A percentile compares a stretch with the other conserved stretches of the same genome.
These are phyloP conservation scores for Pythium inflatum DNA, from an alignment of 352 stramenopile genomes.

Conservation along the genomic window DNA sequence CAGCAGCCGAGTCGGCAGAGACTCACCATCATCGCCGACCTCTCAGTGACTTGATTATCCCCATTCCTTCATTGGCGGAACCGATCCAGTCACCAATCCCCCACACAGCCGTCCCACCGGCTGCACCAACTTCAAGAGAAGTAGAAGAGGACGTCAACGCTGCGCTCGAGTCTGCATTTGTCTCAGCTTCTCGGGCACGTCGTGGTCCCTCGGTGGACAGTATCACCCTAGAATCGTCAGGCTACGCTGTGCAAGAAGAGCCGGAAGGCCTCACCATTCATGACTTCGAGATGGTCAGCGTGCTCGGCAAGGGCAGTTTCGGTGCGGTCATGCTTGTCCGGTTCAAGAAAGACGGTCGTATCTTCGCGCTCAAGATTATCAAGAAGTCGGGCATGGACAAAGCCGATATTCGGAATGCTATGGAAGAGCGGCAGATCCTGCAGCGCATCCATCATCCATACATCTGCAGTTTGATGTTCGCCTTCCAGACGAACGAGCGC, in stretches of 20 bases:
- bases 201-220: constrained; percentile 28
- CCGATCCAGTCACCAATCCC: constrained; percentile 26
- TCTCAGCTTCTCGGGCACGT: constrained; percentile 26
- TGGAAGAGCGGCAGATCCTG: constrained; percentile 89
- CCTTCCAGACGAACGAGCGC: constrained; percentile 88
- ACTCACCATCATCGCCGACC: constrained; percentile 49
- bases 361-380: constrained; percentile 91
- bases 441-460: constrained; percentile 89
- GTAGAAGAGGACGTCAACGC: constrained; percentile 25
- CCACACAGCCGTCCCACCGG: not conserved
- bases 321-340: constrained; percentile 89
- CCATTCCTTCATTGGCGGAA: constrained; percentile 55
- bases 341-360: constrained; percentile 87
- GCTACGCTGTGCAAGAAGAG: constrained; percentile 28
- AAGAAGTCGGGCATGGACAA: constrained; percentile 90
- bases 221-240: constrained; percentile 28
- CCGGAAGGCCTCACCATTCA: constrained; percentile 82
- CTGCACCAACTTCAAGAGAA: not conserved
- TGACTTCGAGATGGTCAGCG: constrained; percentile 91
- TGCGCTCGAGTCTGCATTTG: constrained; percentile 24
- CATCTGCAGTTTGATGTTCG: constrained; percentile 87
- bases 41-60: constrained; percentile 71
- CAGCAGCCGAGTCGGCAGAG: constrained; percentile 37
- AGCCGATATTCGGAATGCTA: constrained; percentile 82
- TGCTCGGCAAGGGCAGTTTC: constrained; percentile 87